phyloP scores from a whole-genome alignment of 1,284 basidiomycete genomes.

The Cutaneotrichosporon curvatum region DNA sequence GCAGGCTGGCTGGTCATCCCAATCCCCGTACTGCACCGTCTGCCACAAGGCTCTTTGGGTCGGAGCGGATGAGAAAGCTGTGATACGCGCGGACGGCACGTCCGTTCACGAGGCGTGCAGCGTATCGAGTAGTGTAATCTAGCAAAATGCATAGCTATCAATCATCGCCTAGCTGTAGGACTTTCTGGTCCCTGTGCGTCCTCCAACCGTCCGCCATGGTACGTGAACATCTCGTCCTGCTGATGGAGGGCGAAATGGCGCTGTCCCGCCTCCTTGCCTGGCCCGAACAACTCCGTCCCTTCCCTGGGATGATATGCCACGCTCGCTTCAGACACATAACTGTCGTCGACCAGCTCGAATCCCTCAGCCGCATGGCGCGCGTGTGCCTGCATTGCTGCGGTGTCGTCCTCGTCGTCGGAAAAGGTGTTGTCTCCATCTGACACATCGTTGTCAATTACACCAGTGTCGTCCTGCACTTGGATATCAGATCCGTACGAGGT shows the following conservation, averaged over 20 bases:
- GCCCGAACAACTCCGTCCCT: conserved; percentile 1
- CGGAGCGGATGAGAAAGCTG: background rate
- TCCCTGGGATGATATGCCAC: conserved; percentile 2
- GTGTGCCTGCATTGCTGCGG: background rate
- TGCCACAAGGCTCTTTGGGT: conserved; percentile 7
- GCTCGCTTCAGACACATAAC: conserved; percentile 8
- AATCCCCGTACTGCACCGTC: background rate
- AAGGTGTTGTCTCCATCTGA: conserved; percentile 12
- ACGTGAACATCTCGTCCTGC: conserved; percentile 46
- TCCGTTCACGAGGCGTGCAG: background rate
- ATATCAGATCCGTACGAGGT: conserved; percentile 35
- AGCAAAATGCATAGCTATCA: background rate
- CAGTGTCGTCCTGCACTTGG: conserved; percentile 9
- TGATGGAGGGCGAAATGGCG: conserved; percentile 29
- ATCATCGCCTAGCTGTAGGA: conserved; percentile 1
- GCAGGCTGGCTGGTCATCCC: conserved; percentile 42
- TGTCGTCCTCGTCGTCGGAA: conserved; percentile 6
- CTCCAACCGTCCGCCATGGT: conserved; percentile 39
- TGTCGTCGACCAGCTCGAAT: conserved; percentile 13
- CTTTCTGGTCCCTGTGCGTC: conserved; percentile 26
- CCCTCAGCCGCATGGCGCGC: conserved; percentile 3
- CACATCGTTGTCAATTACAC: conserved; percentile 12
- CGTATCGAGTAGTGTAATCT: background rate
- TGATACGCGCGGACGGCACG: conserved; percentile 4
- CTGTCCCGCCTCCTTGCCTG: background rate